These are phyloP conservation scores for Chenopodium berlandieri DNA, from an alignment of 148 eudicot species.

Conservation along the genomic window DNA sequence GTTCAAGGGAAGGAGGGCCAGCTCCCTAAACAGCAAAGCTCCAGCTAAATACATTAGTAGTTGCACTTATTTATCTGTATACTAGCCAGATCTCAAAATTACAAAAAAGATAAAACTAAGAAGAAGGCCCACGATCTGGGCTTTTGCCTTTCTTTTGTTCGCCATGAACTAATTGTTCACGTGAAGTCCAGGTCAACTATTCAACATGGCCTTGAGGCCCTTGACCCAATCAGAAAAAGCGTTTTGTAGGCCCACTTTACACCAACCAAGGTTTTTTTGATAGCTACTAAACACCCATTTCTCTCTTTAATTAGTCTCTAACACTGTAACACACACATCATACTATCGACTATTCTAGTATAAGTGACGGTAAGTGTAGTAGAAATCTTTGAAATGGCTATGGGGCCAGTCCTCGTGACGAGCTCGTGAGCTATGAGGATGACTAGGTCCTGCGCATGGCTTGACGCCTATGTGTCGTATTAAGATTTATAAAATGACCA, in stretches of 20 bases:
- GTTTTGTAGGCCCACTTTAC: background rate
- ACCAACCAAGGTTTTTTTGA: too few species aligned
- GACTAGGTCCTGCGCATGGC: too few species aligned
- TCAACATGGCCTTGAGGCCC: background rate
- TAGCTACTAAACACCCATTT: background rate
- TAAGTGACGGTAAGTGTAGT: background rate
- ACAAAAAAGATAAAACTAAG: background rate
- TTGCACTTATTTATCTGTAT: background rate
- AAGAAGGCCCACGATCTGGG: slow-evolving; percentile 13
- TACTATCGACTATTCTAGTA: background rate
- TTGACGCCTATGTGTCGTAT: too few species aligned
- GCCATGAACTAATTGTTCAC: slow-evolving; percentile 6
- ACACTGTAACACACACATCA: background rate
- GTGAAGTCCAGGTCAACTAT: slow-evolving; percentile 23
- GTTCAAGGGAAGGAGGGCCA: background rate
- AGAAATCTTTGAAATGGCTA: too few species aligned
- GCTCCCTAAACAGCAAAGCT: background rate
- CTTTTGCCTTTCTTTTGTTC: slow-evolving; percentile 3
- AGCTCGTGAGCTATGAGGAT: too few species aligned
- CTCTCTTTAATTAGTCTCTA: background rate
- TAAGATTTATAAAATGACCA: too few species aligned
- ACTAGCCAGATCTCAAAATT: background rate
- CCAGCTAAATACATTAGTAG: background rate
- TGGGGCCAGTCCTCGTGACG: too few species aligned
- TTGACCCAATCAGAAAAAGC: background rate